These are phyloP conservation scores for Nemania sp. DNA, from an alignment of 2,329 filamentous ascomycete species.

Conservation along the genomic window DNA sequence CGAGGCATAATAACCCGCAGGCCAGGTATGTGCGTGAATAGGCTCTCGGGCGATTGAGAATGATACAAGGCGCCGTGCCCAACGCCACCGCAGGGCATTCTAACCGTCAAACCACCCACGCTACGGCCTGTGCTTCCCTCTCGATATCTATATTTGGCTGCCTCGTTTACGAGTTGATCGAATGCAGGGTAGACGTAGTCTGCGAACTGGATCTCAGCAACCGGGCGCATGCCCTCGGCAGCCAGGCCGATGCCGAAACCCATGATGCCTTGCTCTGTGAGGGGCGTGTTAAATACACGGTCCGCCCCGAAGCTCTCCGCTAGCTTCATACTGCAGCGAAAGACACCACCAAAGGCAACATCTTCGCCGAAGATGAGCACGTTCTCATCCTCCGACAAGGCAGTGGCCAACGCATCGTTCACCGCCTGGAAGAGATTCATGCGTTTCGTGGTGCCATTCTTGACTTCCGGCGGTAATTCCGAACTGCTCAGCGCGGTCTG, in stretches of 20 bases:
- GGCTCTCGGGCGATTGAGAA: constrained; percentile 83
- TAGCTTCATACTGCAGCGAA: constrained; percentile 89
- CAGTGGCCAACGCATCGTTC: constrained; percentile 84
- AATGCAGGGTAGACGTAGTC: constrained; percentile 94
- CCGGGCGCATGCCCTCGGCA: constrained; percentile 86
- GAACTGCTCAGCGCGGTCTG: constrained; percentile 70
- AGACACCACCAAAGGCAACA: constrained; percentile 95
- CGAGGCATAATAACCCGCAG: constrained; percentile 83
- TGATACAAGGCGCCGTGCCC: constrained; percentile 89
- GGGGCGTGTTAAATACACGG: constrained; percentile 92
- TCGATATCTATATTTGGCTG: constrained; percentile 83
- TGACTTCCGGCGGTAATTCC: constrained; percentile 69
- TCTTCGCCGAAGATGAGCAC: constrained; percentile 95
- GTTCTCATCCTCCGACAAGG: constrained; percentile 79
- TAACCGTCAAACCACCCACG: constrained; percentile 78
- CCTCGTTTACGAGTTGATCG: constrained; percentile 92
- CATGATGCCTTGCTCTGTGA: constrained; percentile 92
- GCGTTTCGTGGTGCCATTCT: constrained; percentile 74
- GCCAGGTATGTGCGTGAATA: constrained; percentile 88
- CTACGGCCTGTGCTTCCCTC: constrained; percentile 61
- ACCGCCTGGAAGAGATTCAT: constrained; percentile 95
- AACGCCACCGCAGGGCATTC: constrained; percentile 89
- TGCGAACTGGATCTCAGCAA: constrained; percentile 95
- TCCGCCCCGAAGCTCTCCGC: constrained; percentile 84
- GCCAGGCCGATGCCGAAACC: constrained; percentile 92